Base-by-base conservation (phyloP, 768 basidiomycete species). In the Amanita pseudoporphyria region DNA sequence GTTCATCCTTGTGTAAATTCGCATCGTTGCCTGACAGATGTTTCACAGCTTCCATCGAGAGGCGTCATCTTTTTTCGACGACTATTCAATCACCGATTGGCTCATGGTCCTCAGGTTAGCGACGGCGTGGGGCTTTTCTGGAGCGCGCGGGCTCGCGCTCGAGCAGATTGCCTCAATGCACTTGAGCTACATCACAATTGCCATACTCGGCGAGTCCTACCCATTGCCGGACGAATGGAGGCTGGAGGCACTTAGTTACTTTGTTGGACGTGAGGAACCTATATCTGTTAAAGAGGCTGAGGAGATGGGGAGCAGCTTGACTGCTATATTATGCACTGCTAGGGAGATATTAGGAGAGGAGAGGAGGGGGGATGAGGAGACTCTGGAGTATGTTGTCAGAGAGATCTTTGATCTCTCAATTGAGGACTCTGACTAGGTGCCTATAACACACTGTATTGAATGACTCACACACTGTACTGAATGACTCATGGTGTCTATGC, bases 1-100 rank as follows among this genome's bases (percentile, higher is more conserved):
- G 53, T 52, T 13, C 6, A 19, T 12, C 5, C n/a, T 24, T 16
- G 14, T 24, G 16, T 43, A 10, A 40, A n/a, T 35, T 7, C 6
- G n/a, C 7, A 22, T 33, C 28, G 6, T 3, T 21, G 28, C 19
- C 47, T 48, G 21, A 48, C 31, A 39, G 21, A 12, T 9, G 5
- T 67, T 58, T 57, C 18, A 62, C 63, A 19, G 60, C 67, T 44
- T 60, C 69, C 36, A 53, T 56, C 19, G 54, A 69, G 43, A 53
- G 66, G 5, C 61, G 59, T 18, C 55, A 46, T 28, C 68, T 51
- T 24, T 66, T 66, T 56, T 48, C 55, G 12, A 54, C 45, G 47
- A 48, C 18, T 48, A 48, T n/a, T n/a, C 16, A 13, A 6, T 48
- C 12, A 19, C n/a, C 24, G 47, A 51, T 6, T 51, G 49, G 49